Percentiles rank a stretch among this genome's conserved stretches.
These are phyloP conservation scores for Quaeritorhiza haematococci DNA, from an alignment of 371 early-diverging fungal genomes.

Conservation along the genomic window DNA sequence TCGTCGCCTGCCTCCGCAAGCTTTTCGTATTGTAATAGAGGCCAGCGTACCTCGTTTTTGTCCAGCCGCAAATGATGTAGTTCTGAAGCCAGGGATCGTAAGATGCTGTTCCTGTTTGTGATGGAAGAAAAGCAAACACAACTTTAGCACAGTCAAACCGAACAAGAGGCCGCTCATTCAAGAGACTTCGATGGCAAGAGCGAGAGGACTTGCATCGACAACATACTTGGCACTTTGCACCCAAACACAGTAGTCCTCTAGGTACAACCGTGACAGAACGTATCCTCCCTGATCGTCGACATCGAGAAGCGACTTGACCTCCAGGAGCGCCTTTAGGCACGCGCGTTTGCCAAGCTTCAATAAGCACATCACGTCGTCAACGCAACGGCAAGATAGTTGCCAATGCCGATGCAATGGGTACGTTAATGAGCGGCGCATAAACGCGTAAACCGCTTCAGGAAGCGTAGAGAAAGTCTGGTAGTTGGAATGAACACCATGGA, in stretches of 20 bases:
- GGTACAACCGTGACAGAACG: constrained; percentile 73
- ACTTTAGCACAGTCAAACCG: no score
- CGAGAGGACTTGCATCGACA: no score
- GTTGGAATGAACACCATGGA: background rate
- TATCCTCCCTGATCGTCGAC: constrained; percentile 79
- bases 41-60: no score
- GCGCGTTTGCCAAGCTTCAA: constrained; percentile 79
- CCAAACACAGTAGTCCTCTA: constrained; percentile 98
- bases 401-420: constrained; percentile 84
- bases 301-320: constrained; percentile 64
- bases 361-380: constrained; percentile 77
- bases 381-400: constrained; percentile 58
- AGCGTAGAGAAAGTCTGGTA: constrained; percentile 53
- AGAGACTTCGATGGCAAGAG: no score
- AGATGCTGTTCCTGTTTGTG: no score
- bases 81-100: no score
- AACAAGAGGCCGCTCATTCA: no score
- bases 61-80: no score
- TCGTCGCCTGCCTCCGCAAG: no score
- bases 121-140: no score
- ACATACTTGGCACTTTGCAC: constrained; percentile 60
- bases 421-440: constrained; percentile 67
- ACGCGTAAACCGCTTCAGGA: constrained; percentile 55
- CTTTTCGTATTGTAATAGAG: no score
- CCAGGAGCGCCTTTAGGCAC: constrained; percentile 71